Conservation (phyloP, 495 filamentous ascomycete species). For the Cercophora scortea region DNA sequence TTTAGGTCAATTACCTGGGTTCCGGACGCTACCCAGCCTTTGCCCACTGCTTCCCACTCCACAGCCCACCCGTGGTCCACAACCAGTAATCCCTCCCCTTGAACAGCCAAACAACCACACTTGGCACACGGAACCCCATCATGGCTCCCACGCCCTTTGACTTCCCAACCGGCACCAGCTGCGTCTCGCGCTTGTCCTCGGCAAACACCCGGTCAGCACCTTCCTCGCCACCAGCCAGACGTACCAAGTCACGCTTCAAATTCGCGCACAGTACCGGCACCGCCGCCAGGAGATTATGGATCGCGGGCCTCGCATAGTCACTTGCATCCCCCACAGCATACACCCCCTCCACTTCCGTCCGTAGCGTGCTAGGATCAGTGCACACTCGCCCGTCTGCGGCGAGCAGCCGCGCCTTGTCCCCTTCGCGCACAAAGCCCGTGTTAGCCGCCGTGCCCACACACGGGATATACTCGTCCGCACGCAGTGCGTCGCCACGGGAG, state of each 20-base stretch:
- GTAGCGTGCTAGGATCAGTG: slow-evolving; percentile 25
- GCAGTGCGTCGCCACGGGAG: slow-evolving; percentile 10
- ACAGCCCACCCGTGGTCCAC: slow-evolving; percentile 37
- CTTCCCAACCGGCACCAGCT: slow-evolving; percentile 46
- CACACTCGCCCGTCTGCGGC: slow-evolving; percentile 19
- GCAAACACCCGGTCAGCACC: slow-evolving; percentile 17
- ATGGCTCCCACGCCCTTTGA: slow-evolving; percentile 46
- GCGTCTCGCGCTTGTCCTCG: slow-evolving; percentile 39
- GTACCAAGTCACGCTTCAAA: slow-evolving; percentile 23
- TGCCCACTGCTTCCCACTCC: slow-evolving; percentile 47
- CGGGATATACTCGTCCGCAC: slow-evolving; percentile 33
- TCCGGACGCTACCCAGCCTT: slow-evolving; percentile 24
- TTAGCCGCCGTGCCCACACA: slow-evolving; percentile 29
- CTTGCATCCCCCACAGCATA: slow-evolving; percentile 31
- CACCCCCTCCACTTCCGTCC: slow-evolving; percentile 18
- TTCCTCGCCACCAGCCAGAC: slow-evolving; percentile 9
- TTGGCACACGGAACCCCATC: slow-evolving; percentile 45
- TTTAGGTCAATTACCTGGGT: no score
- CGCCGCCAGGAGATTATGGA: slow-evolving; percentile 18
- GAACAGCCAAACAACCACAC: slow-evolving; percentile 48
- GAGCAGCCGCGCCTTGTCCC: slow-evolving; percentile 7
- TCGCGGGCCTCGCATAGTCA: slow-evolving; percentile 18
- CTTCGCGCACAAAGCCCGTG: slow-evolving; percentile 22
- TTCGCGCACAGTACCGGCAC: slow-evolving; percentile 26
- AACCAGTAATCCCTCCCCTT: slow-evolving; percentile 58